Evolutionary conservation across 2,329 filamentous ascomycete species (phyloP).

Genomic region (Scortechinia acanthostroma): DNA sequence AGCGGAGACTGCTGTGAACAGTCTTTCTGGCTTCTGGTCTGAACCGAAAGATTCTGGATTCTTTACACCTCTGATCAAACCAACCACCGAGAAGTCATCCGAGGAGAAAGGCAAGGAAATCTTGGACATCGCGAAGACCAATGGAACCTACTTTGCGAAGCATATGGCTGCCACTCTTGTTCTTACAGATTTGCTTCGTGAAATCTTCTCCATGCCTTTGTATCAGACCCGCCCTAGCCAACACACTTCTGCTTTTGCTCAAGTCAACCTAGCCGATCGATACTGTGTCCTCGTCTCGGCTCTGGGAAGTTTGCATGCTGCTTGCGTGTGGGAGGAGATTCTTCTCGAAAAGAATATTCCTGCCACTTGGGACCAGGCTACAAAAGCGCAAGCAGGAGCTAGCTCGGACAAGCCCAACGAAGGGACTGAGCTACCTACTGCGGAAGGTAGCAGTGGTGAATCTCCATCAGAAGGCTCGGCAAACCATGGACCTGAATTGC

Average conservation of each 20-base stretch:
- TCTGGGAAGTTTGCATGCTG: conserved; percentile 50
- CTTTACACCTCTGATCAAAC: conserved; percentile 33
- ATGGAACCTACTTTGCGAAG: background rate
- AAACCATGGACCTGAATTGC: background rate
- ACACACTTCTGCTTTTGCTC: background rate
- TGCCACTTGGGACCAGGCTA: conserved; percentile 12
- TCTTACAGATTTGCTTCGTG: background rate
- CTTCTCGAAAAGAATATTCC: conserved; percentile 53
- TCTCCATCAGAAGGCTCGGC: background rate
- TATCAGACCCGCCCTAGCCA: background rate
- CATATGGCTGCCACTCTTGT: background rate
- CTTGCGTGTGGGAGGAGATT: conserved; percentile 63
- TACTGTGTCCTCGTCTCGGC: conserved; percentile 12
- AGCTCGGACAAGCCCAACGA: background rate
- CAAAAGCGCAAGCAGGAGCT: conserved; percentile 12
- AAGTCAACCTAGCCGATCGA: background rate
- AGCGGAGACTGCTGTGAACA: conserved; percentile 62
- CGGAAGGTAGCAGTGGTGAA: background rate
- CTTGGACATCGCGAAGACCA: background rate
- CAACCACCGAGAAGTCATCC: background rate
- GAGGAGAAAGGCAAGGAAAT: background rate
- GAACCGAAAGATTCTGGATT: conserved; percentile 25
- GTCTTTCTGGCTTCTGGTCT: conserved; percentile 56
- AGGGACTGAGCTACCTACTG: background rate
- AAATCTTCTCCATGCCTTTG: background rate